These are phyloP conservation scores for Fusarium staphyleae DNA, from an alignment of 2,329 filamentous ascomycete species.

Conservation along the genomic window DNA sequence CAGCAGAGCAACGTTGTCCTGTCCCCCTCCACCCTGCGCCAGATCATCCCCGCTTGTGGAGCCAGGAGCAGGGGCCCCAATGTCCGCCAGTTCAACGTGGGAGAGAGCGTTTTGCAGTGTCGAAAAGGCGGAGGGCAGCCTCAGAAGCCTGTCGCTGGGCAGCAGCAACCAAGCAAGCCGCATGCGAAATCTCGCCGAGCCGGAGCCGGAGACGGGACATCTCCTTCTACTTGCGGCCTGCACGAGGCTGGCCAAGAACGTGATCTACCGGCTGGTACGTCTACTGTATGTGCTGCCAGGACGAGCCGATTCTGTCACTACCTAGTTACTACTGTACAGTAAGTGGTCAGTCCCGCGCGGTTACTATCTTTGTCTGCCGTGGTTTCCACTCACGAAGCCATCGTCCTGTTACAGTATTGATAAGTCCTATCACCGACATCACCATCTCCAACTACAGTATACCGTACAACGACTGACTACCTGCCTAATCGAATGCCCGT, in stretches of 20 bases:
- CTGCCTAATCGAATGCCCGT: neutral
- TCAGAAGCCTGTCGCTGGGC: no score
- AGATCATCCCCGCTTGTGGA: constrained; percentile 28
- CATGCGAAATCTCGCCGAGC: constrained; percentile 34
- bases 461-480: neutral
- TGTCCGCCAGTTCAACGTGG: constrained; percentile 40
- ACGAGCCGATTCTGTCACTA: no score
- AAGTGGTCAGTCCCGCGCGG: no score
- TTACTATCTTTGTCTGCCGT: neutral
- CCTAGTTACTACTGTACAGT: no score
- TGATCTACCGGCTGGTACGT: no score
- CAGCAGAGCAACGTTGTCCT: no score
- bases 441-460: neutral
- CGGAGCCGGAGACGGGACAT: constrained; percentile 36
- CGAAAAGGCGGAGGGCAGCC: constrained; percentile 40
- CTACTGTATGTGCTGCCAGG: neutral
- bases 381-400: neutral
- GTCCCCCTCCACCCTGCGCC: no score
- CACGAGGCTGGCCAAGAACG: no score
- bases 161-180: constrained; percentile 7
- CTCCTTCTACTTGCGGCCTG: no score
- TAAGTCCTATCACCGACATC: neutral
- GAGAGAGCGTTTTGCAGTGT: constrained; percentile 32
- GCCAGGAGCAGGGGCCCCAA: constrained; percentile 17
- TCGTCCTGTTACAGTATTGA: neutral